Conservation (phyloP, 768 basidiomycete species). For the Lentinula detonsa region DNA sequence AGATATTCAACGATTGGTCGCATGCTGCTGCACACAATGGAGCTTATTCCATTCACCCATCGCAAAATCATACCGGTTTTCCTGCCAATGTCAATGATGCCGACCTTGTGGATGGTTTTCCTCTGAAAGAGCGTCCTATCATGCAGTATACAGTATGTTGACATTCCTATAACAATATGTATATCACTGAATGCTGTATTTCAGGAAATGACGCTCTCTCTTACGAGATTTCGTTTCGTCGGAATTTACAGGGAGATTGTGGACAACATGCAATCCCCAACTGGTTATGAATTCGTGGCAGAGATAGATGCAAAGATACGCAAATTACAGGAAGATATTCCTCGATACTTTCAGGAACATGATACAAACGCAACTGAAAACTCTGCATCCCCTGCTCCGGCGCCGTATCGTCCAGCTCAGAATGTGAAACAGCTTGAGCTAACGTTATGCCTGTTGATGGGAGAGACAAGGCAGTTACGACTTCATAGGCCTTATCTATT, state of each 20-base stretch:
- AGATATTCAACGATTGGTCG: constrained; percentile 23
- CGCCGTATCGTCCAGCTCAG: neutral
- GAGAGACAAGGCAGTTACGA: constrained; percentile 16
- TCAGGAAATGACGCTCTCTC: constrained; percentile 20
- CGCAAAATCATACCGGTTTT: constrained; percentile 20
- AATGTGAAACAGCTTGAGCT: constrained; percentile 14
- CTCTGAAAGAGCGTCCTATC: constrained; percentile 9
- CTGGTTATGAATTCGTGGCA: constrained; percentile 16
- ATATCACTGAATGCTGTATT: neutral
- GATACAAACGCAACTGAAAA: neutral
- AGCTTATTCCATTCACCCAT: constrained; percentile 20
- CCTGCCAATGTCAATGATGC: constrained; percentile 20
- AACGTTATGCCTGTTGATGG: constrained; percentile 20
- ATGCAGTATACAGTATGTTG: constrained; percentile 15
- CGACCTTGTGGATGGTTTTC: constrained; percentile 17
- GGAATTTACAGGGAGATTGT: constrained; percentile 17
- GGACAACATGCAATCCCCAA: constrained; percentile 18
- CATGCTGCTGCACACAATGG: constrained; percentile 21
- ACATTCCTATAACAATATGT: no score
- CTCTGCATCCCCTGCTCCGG: neutral
- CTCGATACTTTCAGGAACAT: constrained; percentile 8
- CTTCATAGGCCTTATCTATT: constrained; percentile 20
- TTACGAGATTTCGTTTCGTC: constrained; percentile 16
- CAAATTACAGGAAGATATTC: constrained; percentile 11
- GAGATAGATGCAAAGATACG: constrained; percentile 18